Percentiles rank a stretch among this genome's conserved stretches.
phyloP scores from a whole-genome alignment of 805 yeast genomes.

The Candida pseudofarinosa region DNA sequence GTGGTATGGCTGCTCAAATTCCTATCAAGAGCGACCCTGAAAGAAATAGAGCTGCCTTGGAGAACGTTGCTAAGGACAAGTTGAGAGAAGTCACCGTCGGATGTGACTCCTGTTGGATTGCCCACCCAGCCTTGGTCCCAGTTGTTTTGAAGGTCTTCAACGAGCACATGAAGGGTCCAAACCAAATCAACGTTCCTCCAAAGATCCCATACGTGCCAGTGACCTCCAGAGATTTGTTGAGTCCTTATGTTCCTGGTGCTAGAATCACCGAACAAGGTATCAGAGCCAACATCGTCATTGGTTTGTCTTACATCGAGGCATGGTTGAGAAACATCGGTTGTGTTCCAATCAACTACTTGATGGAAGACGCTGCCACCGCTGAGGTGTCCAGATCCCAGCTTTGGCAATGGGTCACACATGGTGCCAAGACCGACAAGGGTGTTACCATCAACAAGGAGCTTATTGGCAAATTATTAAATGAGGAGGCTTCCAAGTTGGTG shows the following conservation, averaged over 20 bases:
- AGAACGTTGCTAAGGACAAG: slow-evolving; percentile 70
- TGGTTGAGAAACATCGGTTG: slow-evolving; percentile 84
- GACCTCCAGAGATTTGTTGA: slow-evolving; percentile 55
- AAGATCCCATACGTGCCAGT: slow-evolving; percentile 48
- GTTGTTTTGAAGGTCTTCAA: slow-evolving; percentile 70
- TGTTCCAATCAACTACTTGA: slow-evolving; percentile 78
- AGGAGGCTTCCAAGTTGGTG: slow-evolving; percentile 54
- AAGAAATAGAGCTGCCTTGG: slow-evolving; percentile 64
- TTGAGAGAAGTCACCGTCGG: slow-evolving; percentile 73
- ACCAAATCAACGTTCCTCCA: slow-evolving; percentile 61
- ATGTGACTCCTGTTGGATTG: slow-evolving; percentile 88
- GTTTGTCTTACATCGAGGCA: slow-evolving; percentile 77
- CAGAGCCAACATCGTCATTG: slow-evolving; percentile 67
- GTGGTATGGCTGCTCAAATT: slow-evolving; percentile 88
- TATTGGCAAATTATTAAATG: slow-evolving; percentile 53
- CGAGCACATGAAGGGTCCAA: slow-evolving; percentile 77
- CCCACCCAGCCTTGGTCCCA: slow-evolving; percentile 78
- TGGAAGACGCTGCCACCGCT: slow-evolving; percentile 91
- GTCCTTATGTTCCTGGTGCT: slow-evolving; percentile 60
- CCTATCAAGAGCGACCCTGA: slow-evolving; percentile 70
- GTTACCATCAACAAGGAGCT: slow-evolving; percentile 56
- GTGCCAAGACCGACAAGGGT: slow-evolving; percentile 57
- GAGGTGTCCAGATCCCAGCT: slow-evolving; percentile 81
- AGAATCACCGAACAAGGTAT: slow-evolving; percentile 69
- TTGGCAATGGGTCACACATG: slow-evolving; percentile 80